A percentile compares a stretch with the other conserved stretches of the same genome.
Conservation (phyloP, 2,329 filamentous ascomycete genomes). For the Paecilomyces sp. region DNA sequence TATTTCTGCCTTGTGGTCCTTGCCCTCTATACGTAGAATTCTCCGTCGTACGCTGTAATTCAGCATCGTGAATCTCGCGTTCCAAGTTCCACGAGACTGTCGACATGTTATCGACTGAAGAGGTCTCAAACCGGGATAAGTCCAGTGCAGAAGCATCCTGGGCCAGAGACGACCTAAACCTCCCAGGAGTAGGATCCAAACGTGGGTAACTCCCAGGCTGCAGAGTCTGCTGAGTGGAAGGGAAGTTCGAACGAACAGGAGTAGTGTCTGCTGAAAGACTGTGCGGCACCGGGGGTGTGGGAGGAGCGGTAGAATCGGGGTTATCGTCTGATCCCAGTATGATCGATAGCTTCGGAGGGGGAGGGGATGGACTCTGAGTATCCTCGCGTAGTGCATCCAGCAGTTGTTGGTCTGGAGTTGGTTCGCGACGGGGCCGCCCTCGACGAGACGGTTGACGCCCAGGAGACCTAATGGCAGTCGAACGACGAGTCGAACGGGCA, state of each 20-base stretch:
- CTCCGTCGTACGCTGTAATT: constrained; percentile 25
- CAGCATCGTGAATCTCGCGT: constrained; percentile 28
- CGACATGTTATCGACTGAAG: constrained; percentile 25
- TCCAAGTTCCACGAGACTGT: constrained; percentile 27
- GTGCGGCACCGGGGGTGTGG: constrained; percentile 25
- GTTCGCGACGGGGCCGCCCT: constrained; percentile 18
- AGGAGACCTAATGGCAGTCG: constrained; percentile 9
- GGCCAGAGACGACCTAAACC: constrained; percentile 7
- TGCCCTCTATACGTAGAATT: constrained; percentile 9
- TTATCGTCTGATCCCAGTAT: background rate
- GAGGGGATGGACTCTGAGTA: constrained; percentile 12
- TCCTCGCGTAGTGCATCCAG: constrained; percentile 20
- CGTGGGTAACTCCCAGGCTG: constrained; percentile 9
- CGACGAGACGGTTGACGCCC: constrained; percentile 4
- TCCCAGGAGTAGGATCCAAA: constrained; percentile 22
- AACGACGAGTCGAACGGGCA: background rate
- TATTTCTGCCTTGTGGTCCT: constrained; percentile 23
- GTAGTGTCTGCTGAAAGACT: constrained; percentile 26
- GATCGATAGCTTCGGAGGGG: constrained; percentile 4
- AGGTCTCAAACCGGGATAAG: constrained; percentile 13
- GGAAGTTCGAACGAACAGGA: constrained; percentile 13
- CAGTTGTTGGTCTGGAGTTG: constrained; percentile 28
- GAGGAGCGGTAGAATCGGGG: constrained; percentile 21
- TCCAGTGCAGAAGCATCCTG: constrained; percentile 9
- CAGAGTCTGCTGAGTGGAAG: constrained; percentile 12